Conservation (phyloP, 1,284 basidiomycete species). For the Puccinia novopanici region DNA sequence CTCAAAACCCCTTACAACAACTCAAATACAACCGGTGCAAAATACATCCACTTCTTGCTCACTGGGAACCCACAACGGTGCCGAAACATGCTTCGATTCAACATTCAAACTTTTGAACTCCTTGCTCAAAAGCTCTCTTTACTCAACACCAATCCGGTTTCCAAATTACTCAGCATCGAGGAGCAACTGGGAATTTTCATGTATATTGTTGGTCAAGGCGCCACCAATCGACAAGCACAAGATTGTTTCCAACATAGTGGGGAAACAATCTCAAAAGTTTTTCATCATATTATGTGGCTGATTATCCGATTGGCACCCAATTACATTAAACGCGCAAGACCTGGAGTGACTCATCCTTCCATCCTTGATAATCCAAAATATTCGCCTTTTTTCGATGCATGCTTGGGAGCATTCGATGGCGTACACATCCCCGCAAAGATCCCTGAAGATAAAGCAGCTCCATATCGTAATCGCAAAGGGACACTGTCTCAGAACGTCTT, state of each 20-base stretch:
- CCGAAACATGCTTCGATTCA: too few relatives aligned
- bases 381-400: constrained; percentile 60
- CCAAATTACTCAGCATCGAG: constrained; percentile 4
- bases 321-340: constrained; percentile 39
- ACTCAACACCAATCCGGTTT: not conserved
- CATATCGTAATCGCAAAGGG: constrained; percentile 60
- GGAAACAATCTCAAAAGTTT: constrained; percentile 52
- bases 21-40: too few relatives aligned
- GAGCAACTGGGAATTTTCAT: constrained; percentile 12
- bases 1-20: too few relatives aligned
- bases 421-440: too few relatives aligned
- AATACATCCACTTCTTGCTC: too few relatives aligned
- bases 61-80: too few relatives aligned
- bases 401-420: constrained; percentile 60
- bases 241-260: too few relatives aligned
- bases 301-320: constrained; percentile 11
- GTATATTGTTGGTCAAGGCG: too few relatives aligned
- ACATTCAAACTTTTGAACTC: too few relatives aligned
- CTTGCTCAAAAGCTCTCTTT: too few relatives aligned
- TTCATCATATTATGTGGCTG: constrained; percentile 14
- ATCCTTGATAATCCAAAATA: constrained; percentile 58
- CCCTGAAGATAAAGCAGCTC: constrained; percentile 54
- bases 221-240: too few relatives aligned
- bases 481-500: constrained; percentile 60
- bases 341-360: not conserved